Percentiles rank a stretch among this genome's conserved stretches.
Evolutionary conservation across 257 asterid species (phyloP).

Genomic region (Paraleonurus japonicus): DNA sequence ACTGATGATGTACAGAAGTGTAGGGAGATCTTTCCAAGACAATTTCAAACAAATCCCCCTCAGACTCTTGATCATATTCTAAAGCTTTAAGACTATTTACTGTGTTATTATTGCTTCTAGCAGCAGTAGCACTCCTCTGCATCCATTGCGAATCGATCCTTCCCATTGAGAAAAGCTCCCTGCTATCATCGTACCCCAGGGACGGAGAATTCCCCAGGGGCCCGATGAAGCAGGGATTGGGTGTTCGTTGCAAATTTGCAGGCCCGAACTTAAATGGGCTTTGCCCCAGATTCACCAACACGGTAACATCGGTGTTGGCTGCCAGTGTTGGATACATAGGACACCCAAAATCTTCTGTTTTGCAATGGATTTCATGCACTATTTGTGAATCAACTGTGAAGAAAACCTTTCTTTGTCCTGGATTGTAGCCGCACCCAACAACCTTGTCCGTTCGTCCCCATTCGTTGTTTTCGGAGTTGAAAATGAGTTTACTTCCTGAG

Average conservation of each 20-base stretch:
- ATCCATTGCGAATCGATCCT: slow-evolving; percentile 79
- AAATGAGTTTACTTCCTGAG: slow-evolving; percentile 60
- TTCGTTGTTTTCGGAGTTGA: slow-evolving; percentile 43
- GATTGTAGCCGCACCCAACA: slow-evolving; percentile 84
- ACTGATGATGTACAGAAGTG: slow-evolving; percentile 27
- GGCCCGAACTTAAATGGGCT: slow-evolving; percentile 56
- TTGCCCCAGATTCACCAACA: slow-evolving; percentile 81
- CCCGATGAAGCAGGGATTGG: slow-evolving; percentile 82
- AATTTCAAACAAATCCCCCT: slow-evolving; percentile 89
- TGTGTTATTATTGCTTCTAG: slow-evolving; percentile 51
- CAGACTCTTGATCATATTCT: slow-evolving; percentile 67
- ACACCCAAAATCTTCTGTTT: slow-evolving; percentile 51
- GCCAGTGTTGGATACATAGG: slow-evolving; percentile 82
- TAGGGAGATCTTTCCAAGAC: slow-evolving; percentile 70
- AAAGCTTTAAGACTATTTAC: slow-evolving; percentile 42
- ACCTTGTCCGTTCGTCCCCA: slow-evolving; percentile 62
- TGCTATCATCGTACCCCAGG: slow-evolving; percentile 75
- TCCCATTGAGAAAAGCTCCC: slow-evolving; percentile 94
- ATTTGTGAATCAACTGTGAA: slow-evolving; percentile 69
- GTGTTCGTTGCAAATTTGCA: slow-evolving; percentile 63
- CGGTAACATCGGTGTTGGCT: slow-evolving; percentile 49
- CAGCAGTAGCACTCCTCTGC: slow-evolving; percentile 46
- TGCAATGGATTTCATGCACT: slow-evolving; percentile 76
- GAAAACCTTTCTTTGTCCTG: slow-evolving; percentile 68
- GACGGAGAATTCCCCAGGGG: slow-evolving; percentile 49